phyloP scores from a whole-genome alignment of 768 basidiomycete species.

The Cystofilobasidium bisporidii region DNA sequence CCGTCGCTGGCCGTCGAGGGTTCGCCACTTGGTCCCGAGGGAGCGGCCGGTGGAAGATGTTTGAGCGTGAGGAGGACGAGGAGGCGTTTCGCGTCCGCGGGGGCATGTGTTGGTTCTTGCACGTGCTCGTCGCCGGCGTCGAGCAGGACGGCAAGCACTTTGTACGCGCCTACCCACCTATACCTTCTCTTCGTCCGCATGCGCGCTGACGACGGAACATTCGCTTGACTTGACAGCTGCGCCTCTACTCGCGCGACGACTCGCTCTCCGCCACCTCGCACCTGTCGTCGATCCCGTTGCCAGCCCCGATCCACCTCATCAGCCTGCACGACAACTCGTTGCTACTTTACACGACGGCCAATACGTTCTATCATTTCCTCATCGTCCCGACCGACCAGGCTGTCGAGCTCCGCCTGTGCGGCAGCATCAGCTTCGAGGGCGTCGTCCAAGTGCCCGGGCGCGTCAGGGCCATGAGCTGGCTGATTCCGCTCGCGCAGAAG shows the following conservation, averaged over 20 bases:
- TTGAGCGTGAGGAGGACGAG: slow-evolving; percentile 70
- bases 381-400: slow-evolving; percentile 66
- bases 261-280: slow-evolving; percentile 75
- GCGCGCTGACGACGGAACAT: too few relatives aligned
- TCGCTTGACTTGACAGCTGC: slow-evolving; percentile 56
- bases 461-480: slow-evolving; percentile 89
- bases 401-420: slow-evolving; percentile 80
- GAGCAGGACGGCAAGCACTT: slow-evolving; percentile 50
- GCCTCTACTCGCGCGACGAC: slow-evolving; percentile 85
- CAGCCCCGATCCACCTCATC: slow-evolving; percentile 69
- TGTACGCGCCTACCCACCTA: too few relatives aligned
- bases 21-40: slow-evolving; percentile 87
- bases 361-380: slow-evolving; percentile 83
- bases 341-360: slow-evolving; percentile 87
- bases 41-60: slow-evolving; percentile 91
- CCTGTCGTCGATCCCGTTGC: slow-evolving; percentile 65
- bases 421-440: slow-evolving; percentile 86
- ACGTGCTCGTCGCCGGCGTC: slow-evolving; percentile 81
- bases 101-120: slow-evolving; percentile 92
- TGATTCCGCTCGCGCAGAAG: slow-evolving; percentile 87
- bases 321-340: slow-evolving; percentile 91
- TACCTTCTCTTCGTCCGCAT: too few relatives aligned
- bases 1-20: slow-evolving; percentile 82
- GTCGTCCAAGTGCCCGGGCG: slow-evolving; percentile 73
- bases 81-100: slow-evolving; percentile 78